Conservation (phyloP, 495 filamentous ascomycete species). For the Aspergillus avenaceus region DNA sequence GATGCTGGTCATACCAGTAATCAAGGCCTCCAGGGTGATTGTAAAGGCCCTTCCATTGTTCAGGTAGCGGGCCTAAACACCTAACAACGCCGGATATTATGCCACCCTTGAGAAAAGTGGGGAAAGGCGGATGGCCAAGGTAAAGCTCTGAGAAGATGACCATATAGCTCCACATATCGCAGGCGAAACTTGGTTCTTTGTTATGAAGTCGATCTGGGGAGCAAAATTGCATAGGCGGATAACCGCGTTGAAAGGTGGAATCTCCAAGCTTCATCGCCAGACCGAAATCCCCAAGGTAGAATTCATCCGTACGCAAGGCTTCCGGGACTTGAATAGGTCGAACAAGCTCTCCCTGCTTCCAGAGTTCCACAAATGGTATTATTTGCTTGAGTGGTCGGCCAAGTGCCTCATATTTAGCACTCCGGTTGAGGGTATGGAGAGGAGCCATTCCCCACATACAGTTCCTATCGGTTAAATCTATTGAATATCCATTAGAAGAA, state of each 20-base stretch:
- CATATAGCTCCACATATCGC: constrained; percentile 36
- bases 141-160: constrained; percentile 27
- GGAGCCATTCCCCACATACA: constrained; percentile 22
- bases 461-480: constrained; percentile 19
- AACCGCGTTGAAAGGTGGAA: constrained; percentile 7
- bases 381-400: constrained; percentile 21
- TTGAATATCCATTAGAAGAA: constrained; percentile 7
- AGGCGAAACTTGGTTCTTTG: constrained; percentile 22
- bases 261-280: constrained; percentile 26
- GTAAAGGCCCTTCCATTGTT: constrained; percentile 15
- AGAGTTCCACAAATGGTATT: constrained; percentile 8
- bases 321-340: constrained; percentile 8
- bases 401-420: constrained; percentile 22
- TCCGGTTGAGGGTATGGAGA: constrained; percentile 13
- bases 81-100: constrained; percentile 5
- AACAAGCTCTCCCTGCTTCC: constrained; percentile 22
- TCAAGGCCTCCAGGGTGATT: constrained; percentile 6
- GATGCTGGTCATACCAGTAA: constrained; percentile 22
- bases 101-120: not conserved
- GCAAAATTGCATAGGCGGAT: constrained; percentile 18
- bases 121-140: constrained; percentile 6
- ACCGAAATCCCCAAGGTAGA: constrained; percentile 55
- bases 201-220: constrained; percentile 27
- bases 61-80: constrained; percentile 17
- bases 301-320: constrained; percentile 32